Evolutionary conservation across 306 rosid species (phyloP), one percentile per base, ranked within the genome.

Genomic region (Gastrolobium villosum): DNA sequence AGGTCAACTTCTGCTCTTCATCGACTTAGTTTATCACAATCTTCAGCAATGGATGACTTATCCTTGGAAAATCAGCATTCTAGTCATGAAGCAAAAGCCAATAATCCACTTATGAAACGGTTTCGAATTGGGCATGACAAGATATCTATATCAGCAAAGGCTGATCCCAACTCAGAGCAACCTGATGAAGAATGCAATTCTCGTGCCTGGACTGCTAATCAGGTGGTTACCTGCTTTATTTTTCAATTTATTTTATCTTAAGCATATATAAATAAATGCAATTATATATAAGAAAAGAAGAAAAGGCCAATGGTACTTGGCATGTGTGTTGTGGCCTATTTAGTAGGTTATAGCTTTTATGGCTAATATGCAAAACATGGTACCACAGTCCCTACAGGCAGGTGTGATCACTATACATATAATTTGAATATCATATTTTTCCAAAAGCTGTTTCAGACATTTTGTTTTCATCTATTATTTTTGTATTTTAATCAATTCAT

Each of bases 141-240:
- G 71, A 72, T 84, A 78, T 82, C 89, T 43, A 81, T 87, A 72
- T 76, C 83, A 77, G 78, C 81, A 65, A 85, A 81, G 79, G 77
- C 75, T 64, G 82, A 75, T 71, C 82, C 81, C 10, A 39, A 62
- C 65, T n/a, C 80, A 73, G 88, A 82, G 88, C 88, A 65, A 64
- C 84, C 85, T 61, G 90, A 86, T 43, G 97, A 87, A 73, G 93
- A 89, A 71, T 88, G 92, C 76, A 92, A 89, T 81, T 92, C 97
- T 70, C 97, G 83, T 68, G 75, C 82, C 45, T 20, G 66, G 82
- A 86, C 87, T 65, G 45, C 86, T 68, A 86, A 86, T 79, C 86
- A 82, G 95, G 99, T 94, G 77, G 11, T 54, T 75, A 64, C 13
- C 64, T 30, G 5, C 31, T 48, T 78, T 52, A 30, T n/a, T 35